phyloP scores from a whole-genome alignment of 768 basidiomycete genomes.

The Amyloporia xantha region DNA sequence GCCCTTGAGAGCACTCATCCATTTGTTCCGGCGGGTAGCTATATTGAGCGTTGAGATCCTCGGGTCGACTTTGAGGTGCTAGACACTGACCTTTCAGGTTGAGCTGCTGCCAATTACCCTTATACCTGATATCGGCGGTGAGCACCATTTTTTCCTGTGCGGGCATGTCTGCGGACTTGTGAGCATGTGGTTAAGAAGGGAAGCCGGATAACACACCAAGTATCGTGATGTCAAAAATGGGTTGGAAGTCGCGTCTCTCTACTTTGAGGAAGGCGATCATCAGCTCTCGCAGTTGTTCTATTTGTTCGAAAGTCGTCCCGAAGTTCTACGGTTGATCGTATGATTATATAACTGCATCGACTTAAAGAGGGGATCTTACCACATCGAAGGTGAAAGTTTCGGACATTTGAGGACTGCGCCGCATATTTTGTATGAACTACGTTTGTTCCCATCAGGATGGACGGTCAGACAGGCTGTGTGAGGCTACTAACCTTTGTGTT shows the following conservation, averaged over 20 bases:
- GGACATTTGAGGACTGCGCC: constrained; percentile 69
- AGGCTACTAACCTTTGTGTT: constrained; percentile 50
- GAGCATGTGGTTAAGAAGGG: constrained; percentile 4
- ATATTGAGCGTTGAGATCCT: constrained; percentile 1
- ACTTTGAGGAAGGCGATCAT: constrained; percentile 75
- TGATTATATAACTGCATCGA: not conserved
- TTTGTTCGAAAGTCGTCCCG: constrained; percentile 70
- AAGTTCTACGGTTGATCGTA: constrained; percentile 38
- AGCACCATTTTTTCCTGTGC: constrained; percentile 74
- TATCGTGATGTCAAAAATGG: constrained; percentile 67
- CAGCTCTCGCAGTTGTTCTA: constrained; percentile 65
- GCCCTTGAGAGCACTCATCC: constrained; percentile 82
- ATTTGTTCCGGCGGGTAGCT: constrained; percentile 84
- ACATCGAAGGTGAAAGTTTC: constrained; percentile 84
- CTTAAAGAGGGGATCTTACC: constrained; percentile 8
- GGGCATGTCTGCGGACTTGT: constrained; percentile 53
- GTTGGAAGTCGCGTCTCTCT: constrained; percentile 71
- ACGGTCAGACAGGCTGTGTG: no score
- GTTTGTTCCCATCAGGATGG: not conserved
- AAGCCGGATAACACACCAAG: constrained; percentile 36
- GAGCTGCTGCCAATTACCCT: constrained; percentile 79
- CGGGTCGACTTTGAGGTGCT: not conserved
- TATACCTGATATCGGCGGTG: constrained; percentile 81
- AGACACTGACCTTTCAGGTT: constrained; percentile 50
- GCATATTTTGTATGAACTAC: constrained; percentile 66